Evolutionary conservation across 225 moss, liverwort and hornwort genomes (phyloP).

Genomic region (Physcomitrellopsis africana): DNA sequence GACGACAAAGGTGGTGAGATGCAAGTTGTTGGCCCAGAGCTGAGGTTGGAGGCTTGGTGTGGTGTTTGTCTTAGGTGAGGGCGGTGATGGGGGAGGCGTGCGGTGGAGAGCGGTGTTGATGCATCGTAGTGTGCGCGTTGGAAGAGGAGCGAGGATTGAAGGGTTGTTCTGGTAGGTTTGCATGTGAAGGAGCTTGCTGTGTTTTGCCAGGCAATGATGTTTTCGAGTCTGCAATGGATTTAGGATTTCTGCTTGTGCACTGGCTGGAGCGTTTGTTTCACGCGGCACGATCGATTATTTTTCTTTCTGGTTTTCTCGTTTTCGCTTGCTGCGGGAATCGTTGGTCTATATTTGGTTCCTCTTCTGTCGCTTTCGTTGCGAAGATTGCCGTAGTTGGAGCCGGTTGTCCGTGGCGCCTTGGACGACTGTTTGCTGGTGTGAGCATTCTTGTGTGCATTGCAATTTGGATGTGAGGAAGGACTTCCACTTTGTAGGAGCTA

Average conservation of each 20-base stretch:
- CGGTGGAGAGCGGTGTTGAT: not conserved
- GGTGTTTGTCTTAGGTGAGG: not conserved
- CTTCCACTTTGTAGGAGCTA: not conserved
- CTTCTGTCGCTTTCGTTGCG: not conserved
- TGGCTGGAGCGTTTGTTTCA: not conserved
- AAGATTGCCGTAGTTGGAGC: slow-evolving; percentile 1
- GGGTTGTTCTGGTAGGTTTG: too few species aligned
- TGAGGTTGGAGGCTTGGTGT: not conserved
- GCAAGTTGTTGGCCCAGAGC: not conserved
- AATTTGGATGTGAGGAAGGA: not conserved
- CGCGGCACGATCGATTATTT: not conserved
- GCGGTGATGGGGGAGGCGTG: not conserved
- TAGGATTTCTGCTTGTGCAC: not conserved
- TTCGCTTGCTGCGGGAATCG: not conserved
- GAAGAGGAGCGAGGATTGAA: too few species aligned
- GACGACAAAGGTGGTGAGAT: not conserved
- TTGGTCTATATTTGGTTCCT: not conserved
- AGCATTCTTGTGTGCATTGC: slow-evolving; percentile 4
- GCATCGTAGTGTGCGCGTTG: not conserved
- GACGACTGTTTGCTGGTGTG: not conserved
- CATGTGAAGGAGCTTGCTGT: too few species aligned
- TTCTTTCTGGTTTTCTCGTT: slow-evolving; percentile 5
- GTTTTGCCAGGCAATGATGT: not conserved
- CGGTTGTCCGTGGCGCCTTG: not conserved
- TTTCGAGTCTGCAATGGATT: slow-evolving; percentile 11